Evolutionary conservation across 1,139 yeast species (phyloP).

Genomic region (Arxiozyma bovina): DNA sequence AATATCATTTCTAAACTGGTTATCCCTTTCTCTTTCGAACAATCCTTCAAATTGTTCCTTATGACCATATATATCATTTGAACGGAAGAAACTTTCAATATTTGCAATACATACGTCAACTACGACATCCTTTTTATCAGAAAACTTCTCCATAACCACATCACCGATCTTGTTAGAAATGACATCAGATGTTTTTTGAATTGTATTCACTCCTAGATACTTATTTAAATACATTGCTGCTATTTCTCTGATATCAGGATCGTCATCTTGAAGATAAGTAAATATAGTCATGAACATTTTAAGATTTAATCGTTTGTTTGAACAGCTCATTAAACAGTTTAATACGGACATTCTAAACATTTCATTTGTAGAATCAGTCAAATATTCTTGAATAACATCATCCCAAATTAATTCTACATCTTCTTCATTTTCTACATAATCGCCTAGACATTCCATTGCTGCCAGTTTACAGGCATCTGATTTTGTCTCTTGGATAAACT

Average conservation of each 20-base stretch:
- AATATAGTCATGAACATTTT: slow-evolving; percentile 30
- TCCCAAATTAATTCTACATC: slow-evolving; percentile 30
- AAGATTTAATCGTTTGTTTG: slow-evolving; percentile 9
- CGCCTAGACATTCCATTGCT: slow-evolving; percentile 44
- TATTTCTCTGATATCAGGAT: slow-evolving; percentile 38
- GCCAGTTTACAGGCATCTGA: slow-evolving; percentile 43
- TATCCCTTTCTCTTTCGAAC: slow-evolving; percentile 45
- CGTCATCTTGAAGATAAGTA: slow-evolving; percentile 51
- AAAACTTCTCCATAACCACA: slow-evolving; percentile 14
- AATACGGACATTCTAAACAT: slow-evolving; percentile 43
- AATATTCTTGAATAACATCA: slow-evolving; percentile 26
- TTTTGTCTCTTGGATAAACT: slow-evolving; percentile 21
- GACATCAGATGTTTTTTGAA: not conserved
- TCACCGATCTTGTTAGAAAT: not conserved
- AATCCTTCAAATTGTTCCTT: slow-evolving; percentile 28
- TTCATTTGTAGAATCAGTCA: slow-evolving; percentile 39
- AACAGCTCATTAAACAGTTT: slow-evolving; percentile 35
- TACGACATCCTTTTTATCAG: slow-evolving; percentile 2
- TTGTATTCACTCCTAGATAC: not conserved
- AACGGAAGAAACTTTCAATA: slow-evolving; percentile 10
- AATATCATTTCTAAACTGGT: slow-evolving; percentile 38
- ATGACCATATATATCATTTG: slow-evolving; percentile 15
- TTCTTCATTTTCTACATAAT: slow-evolving; percentile 29
- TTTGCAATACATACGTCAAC: slow-evolving; percentile 8
- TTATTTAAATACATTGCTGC: slow-evolving; percentile 30